These are phyloP conservation scores for Botrytis porri DNA, from an alignment of 2,329 filamentous ascomycete genomes.

Conservation along the genomic window DNA sequence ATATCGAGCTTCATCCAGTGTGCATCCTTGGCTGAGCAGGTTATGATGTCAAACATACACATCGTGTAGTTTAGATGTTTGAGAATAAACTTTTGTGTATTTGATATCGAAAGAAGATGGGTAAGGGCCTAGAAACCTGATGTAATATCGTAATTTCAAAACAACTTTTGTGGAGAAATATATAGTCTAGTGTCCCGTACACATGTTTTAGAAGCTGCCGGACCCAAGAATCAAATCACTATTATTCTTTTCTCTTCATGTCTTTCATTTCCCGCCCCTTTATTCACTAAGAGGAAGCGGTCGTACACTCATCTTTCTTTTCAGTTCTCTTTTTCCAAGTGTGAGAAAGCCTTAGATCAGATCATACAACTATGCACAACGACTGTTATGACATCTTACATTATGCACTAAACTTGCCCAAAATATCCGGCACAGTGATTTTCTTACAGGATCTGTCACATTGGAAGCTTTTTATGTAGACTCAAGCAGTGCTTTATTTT, in stretches of 20 bases:
- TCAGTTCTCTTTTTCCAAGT: neutral
- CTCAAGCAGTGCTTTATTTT: neutral
- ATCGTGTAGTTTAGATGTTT: neutral
- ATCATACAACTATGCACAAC: neutral
- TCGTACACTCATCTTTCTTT: neutral
- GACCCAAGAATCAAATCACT: neutral
- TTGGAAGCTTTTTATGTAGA: neutral
- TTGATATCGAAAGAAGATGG: neutral
- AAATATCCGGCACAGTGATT: neutral
- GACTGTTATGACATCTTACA: neutral
- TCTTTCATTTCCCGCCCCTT: neutral
- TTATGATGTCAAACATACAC: neutral
- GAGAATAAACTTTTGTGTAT: neutral
- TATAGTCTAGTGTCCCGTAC: neutral
- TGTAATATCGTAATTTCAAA: neutral
- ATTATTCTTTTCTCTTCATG: neutral
- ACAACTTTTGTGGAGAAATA: neutral
- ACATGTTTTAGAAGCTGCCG: neutral
- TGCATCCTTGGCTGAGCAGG: neutral
- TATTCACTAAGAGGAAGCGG: neutral
- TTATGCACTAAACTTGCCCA: neutral
- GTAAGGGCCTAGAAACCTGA: neutral
- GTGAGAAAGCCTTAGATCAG: neutral
- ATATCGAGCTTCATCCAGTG: neutral
- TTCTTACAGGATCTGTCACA: neutral